These are phyloP conservation scores for Cyberlindnera americana DNA, from an alignment of 805 yeast genomes.

Conservation along the genomic window DNA sequence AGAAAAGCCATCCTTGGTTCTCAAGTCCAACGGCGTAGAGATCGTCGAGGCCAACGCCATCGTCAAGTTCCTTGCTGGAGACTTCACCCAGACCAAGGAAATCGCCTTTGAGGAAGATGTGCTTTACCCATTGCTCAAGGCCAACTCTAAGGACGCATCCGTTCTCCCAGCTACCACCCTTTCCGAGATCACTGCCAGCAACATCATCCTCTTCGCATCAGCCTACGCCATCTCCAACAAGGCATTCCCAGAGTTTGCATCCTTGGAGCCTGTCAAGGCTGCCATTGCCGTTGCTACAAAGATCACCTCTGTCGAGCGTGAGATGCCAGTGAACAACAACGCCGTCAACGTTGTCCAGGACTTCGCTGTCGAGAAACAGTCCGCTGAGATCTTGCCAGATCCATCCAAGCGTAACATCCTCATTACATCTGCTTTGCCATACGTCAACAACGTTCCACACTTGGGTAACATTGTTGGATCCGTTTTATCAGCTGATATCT, in stretches of 20 bases:
- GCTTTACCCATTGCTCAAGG: constrained; percentile 38
- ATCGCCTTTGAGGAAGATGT: constrained; percentile 42
- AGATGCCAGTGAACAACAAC: constrained; percentile 42
- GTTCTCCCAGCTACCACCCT: constrained; percentile 21
- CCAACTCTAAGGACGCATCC: constrained; percentile 26
- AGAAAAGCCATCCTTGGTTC: constrained; percentile 24
- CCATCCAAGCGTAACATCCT: constrained; percentile 68
- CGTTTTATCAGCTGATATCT: constrained; percentile 91
- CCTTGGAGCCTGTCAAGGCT: constrained; percentile 35
- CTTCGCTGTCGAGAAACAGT: constrained; percentile 25
- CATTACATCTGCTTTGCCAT: constrained; percentile 95
- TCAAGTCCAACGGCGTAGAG: constrained; percentile 31
- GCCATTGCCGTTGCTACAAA: constrained; percentile 47
- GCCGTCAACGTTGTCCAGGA: constrained; percentile 28
- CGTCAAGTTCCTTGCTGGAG: constrained; percentile 55
- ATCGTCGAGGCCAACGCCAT: constrained; percentile 67
- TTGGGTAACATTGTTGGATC: constrained; percentile 96
- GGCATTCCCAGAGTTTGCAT: constrained; percentile 27
- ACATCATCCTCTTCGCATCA: constrained; percentile 57
- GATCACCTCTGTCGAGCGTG: constrained; percentile 41
- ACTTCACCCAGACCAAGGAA: constrained; percentile 37
- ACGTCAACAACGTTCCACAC: constrained; percentile 98
- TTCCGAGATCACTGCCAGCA: constrained; percentile 42
- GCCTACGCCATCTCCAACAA: constrained; percentile 41
- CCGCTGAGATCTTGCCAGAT: constrained; percentile 51